Evolutionary conservation across 352 stramenopile species (phyloP).

Genomic region (Aphanomyces euteiches): DNA sequence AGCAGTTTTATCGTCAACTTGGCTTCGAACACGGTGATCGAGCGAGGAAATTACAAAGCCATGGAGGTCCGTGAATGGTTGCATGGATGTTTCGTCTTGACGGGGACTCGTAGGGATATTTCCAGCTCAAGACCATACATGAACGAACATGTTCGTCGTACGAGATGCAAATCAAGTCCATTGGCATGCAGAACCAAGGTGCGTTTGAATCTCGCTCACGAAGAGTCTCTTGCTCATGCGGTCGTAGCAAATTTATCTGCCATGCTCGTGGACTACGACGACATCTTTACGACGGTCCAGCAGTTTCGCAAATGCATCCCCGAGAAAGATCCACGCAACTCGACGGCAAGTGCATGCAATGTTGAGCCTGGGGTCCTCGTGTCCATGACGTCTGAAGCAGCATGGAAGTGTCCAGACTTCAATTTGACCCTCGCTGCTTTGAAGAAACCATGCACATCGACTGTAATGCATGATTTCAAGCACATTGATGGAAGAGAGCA

Average conservation of each 20-base stretch:
- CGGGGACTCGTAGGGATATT: not conserved
- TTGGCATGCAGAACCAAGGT: not conserved
- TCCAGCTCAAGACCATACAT: conserved; percentile 8
- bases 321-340: not conserved
- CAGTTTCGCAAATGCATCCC: conserved; percentile 12
- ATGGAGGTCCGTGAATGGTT: not conserved
- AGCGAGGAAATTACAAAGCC: not conserved
- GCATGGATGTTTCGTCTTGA: not conserved
- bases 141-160: conserved; percentile 7
- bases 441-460: not conserved
- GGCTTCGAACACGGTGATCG: not conserved
- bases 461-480: not conserved
- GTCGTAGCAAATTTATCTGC: conserved; percentile 9
- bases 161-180: not conserved
- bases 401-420: not conserved
- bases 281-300: not conserved
- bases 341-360: not conserved
- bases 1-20: not conserved
- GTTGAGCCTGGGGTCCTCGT: not conserved
- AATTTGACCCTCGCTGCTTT: not conserved
- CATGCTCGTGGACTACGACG: not conserved
- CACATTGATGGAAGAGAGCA: conserved; percentile 1
- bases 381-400: not conserved
- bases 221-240: not conserved
- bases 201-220: not conserved